Base-by-base conservation (phyloP, 495 filamentous ascomycete species). In the Penicillium mononematosum region DNA sequence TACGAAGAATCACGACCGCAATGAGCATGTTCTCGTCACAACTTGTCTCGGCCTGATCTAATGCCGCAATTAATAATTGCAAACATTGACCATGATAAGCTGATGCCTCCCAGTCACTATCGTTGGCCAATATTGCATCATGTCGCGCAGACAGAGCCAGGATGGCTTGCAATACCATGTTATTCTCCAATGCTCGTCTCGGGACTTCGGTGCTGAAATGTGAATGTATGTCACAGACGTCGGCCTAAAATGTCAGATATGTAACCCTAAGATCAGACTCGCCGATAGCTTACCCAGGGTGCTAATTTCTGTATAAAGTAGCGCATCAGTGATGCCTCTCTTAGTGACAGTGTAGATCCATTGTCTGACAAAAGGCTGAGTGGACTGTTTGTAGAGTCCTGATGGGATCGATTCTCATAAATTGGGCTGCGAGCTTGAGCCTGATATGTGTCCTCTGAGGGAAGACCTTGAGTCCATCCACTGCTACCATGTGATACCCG, bases 21-120 rank as follows among this genome's bases (percentile, higher is more conserved):
- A 71, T 61, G 9, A 76, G 47, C 7, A 76, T 52, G 16, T 70
- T 69, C 29, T 76, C 73, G 27, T 73, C 64, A 19, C 69, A 70
- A 8, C 57, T 56, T 0, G 65, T 64, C 29, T 71, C 70, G 14
- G 70, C 66, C 25, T 57, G 53, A 9, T 69, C 61, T 9, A 76
- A 55, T 0, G 66, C 72, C 7, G 58, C 47, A 12, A 76, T 69
- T 7, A 76, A 62, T 10, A 73, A 41, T 19, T 74, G 64, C 17
- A 75, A 53, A 34, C 73, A 76, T 51, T 75, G 62, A 5, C 72
- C 65, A 41, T 74, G 72, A 53, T 74, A 76, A 20, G 67, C 62
- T 1, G 73, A 73, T 4, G 71, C 71, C 56, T 76, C 73, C 65
- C 56, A 70, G 52, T 76, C 71, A 47, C 62, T 68, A 5, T 65